These are phyloP conservation scores for Luffa aegyptiaca DNA, from an alignment of 306 rosid genomes.

Conservation along the genomic window DNA sequence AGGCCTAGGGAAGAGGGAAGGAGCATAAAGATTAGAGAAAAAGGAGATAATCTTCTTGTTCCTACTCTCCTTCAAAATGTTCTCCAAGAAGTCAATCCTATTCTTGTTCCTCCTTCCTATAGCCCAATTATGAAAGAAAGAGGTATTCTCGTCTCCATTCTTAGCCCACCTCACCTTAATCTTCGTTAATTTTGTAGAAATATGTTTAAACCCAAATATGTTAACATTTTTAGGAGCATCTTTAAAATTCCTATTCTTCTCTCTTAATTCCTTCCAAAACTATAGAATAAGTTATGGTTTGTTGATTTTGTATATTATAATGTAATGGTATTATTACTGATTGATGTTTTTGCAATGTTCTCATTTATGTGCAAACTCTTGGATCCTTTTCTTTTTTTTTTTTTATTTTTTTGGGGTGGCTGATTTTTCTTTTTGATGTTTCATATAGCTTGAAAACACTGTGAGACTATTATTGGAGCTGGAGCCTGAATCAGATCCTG, in stretches of 20 bases:
- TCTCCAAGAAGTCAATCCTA: no score
- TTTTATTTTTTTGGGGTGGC: not conserved
- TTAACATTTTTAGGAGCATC: not conserved
- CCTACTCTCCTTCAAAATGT: no score
- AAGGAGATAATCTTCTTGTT: no score
- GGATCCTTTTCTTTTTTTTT: not conserved
- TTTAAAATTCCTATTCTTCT: not conserved
- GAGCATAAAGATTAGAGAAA: no score
- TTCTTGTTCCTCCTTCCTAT: no score
- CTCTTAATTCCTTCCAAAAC: not conserved
- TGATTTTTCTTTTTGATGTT: constrained; percentile 12
- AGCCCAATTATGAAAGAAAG: no score
- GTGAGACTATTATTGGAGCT: constrained; percentile 87
- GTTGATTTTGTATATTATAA: not conserved
- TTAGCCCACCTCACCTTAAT: no score
- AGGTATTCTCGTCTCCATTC: no score
- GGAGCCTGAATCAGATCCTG: constrained; percentile 95
- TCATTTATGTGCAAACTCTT: not conserved
- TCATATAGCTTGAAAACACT: constrained; percentile 79
- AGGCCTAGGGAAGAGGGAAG: no score
- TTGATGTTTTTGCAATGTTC: not conserved
- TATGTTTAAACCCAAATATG: not conserved
- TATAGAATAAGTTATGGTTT: not conserved
- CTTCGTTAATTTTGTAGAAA: not conserved
- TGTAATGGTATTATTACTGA: not conserved